Base-by-base conservation (phyloP, 2,329 filamentous ascomycete genomes). In the Alternaria hordeiaustralica region DNA sequence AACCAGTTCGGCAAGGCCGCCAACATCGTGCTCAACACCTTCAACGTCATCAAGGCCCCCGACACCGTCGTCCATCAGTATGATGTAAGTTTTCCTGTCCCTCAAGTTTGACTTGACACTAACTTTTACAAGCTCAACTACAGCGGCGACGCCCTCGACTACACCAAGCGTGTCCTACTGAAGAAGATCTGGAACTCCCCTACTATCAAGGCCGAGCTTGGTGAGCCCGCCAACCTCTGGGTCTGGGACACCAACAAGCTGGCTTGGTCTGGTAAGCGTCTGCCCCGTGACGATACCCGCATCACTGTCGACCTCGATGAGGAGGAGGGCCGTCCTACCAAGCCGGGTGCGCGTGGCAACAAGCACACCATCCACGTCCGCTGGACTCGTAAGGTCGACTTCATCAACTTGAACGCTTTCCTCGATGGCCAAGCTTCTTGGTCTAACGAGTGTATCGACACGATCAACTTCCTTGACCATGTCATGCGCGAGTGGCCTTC, bases 381-480 rank as follows among this genome's bases (percentile, higher is more conserved):
- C 1, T 85, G 85, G 64, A 91, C 91, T 0, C 90, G 88, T n/a
- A 81, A 81, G 2, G 87, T 99, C 21, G 87, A 91, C 46, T 86
- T 98, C 56, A 80, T 84, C 4, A 83, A 87, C 1, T 85, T 98
- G 0, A 81, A 86, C 4, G 83, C 84, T 0, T 97, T 95, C 75
- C 97, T 3, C 73, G 84, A 2, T 85, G 88, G 51, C 82, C 86
- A 62, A 82, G 86, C 20, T 80, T 84, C 1, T 4, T 79, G 76
- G 74, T 68, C 66, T 2, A 88, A 87, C 41, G 82, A 85, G 20
- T 89, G 95, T 20, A 85, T 95, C 8, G 92, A 96, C 74, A 90
- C 92, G 13, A 88, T 98, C 79, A 97, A 92, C 76, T 97, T 97
- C 74, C 84, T 97, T 5, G 96, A 99, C 67, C 96, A 99, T 75